Conservation (phyloP, 495 filamentous ascomycete species). For the Mytilinidion resinicola region DNA sequence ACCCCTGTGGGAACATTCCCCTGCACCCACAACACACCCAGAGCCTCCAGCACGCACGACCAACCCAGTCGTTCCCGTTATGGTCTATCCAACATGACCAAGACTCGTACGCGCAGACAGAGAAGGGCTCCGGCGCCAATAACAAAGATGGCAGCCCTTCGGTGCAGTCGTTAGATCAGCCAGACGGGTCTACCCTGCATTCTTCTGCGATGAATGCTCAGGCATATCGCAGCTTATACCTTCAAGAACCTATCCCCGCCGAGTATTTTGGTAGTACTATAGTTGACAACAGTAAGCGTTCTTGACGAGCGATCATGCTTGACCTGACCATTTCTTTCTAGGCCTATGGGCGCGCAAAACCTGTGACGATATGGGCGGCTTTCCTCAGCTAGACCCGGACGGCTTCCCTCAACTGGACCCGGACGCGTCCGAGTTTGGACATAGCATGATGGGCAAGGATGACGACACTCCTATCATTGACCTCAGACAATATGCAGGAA, state of each 20-base stretch:
- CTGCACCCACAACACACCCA: conserved; percentile 21
- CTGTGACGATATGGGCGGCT: conserved; percentile 28
- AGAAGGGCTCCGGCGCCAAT: conserved; percentile 7
- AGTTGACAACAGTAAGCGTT: conserved; percentile 25
- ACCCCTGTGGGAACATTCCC: conserved; percentile 23
- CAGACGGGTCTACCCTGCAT: conserved; percentile 4
- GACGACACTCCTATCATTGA: conserved; percentile 32
- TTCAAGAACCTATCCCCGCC: conserved; percentile 5
- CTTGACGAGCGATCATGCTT: not conserved
- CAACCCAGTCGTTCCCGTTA: conserved; percentile 18
- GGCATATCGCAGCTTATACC: conserved; percentile 10
- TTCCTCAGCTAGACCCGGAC: conserved; percentile 30
- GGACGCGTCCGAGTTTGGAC: conserved; percentile 27
- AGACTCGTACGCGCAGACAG: conserved; percentile 20
- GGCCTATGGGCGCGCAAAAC: conserved; percentile 30
- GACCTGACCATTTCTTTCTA: conserved; percentile 13
- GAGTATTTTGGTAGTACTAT: conserved; percentile 23
- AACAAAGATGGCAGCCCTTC: conserved; percentile 9
- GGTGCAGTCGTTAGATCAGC: not conserved
- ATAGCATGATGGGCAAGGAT: conserved; percentile 25
- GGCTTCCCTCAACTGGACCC: conserved; percentile 29
- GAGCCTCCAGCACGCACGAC: conserved; percentile 19
- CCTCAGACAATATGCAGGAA: conserved; percentile 28
- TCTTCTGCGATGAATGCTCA: conserved; percentile 14
- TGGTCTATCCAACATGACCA: conserved; percentile 24